phyloP scores from a whole-genome alignment of 495 filamentous ascomycete genomes.

The Chlorociboria aeruginascens region DNA sequence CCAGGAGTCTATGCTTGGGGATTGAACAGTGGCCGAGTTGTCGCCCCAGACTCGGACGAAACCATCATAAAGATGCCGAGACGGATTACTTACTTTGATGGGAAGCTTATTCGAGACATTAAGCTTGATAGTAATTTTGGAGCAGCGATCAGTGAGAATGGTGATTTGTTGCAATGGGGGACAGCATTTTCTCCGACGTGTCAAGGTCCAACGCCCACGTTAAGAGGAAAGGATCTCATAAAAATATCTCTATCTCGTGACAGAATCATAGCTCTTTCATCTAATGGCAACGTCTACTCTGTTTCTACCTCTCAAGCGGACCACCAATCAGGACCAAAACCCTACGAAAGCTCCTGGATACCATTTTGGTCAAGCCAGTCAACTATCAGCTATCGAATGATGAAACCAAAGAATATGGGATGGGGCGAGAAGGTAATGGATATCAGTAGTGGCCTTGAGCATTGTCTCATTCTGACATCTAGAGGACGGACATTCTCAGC shows the following conservation, averaged over 20 bases:
- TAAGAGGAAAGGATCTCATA: slow-evolving; percentile 69
- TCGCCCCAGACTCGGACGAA: slow-evolving; percentile 73
- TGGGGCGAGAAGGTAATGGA: slow-evolving; percentile 66
- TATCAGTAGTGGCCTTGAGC: slow-evolving; percentile 69
- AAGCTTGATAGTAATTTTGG: slow-evolving; percentile 76
- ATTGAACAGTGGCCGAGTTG: slow-evolving; percentile 73
- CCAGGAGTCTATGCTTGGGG: slow-evolving; percentile 93
- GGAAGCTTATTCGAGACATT: slow-evolving; percentile 72
- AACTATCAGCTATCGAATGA: slow-evolving; percentile 52
- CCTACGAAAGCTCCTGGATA: slow-evolving; percentile 55
- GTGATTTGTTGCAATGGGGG: slow-evolving; percentile 90
- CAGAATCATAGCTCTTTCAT: slow-evolving; percentile 68
- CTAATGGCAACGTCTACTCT: slow-evolving; percentile 74
- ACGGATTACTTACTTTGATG: slow-evolving; percentile 72
- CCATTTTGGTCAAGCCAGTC: slow-evolving; percentile 55
- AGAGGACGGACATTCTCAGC: slow-evolving; percentile 76
- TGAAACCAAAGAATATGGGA: slow-evolving; percentile 52
- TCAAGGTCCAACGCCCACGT: slow-evolving; percentile 47
- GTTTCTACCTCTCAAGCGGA: slow-evolving; percentile 64
- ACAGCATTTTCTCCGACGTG: slow-evolving; percentile 48
- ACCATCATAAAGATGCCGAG: slow-evolving; percentile 64
- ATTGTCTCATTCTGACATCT: slow-evolving; percentile 76
- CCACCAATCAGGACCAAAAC: slow-evolving; percentile 51
- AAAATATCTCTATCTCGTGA: slow-evolving; percentile 66
- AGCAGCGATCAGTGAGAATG: slow-evolving; percentile 79